Evolutionary conservation across 352 stramenopile genomes (phyloP), one percentile per base, ranked within the genome.

Genomic region (Phytophthora pseudosyringae): DNA sequence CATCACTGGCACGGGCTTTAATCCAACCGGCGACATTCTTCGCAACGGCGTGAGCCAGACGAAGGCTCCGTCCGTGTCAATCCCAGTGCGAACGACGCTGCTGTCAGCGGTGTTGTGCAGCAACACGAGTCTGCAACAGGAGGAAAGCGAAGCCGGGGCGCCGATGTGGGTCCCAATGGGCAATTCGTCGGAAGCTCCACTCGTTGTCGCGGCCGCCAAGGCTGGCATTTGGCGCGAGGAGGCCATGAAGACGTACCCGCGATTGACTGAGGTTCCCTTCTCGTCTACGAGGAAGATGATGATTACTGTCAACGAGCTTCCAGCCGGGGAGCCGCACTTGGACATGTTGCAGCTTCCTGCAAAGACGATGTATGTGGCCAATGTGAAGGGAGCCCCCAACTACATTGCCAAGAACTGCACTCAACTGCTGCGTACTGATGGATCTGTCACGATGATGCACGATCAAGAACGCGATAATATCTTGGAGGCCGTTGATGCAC

Each of bases 231-330:
- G 75, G 75, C 73, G 76, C 9, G 78, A 90, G 1, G 44, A 80
- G 32, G 75, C 59, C 16, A 75, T 74, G 43, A 69, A 67, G 48
- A 74, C 36, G 54, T 88, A 77, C 77, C 88, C 86, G 26, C 78
- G 96, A 58, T 53, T 90, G 1, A 72, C 83, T 13, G 93, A 98
- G 69, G 83, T 98, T 25, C 90, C 95, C 0, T 99, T 99, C 76
- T 97, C 81, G 12, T 98, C 91, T 13, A 89, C 96, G 5, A 77
- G 90, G 39, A 99, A 99, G 74, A 88, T 93, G 72, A 99, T 99
- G 96, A 87, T 89, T 44, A 89, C 78, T 4, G 75, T 90, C 32
- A 90, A 89, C 32, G 68, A 83, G 33, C 36, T 89, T 10, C 67
- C 79, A 9, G 44, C 54, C 2, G 71, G 66, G 0, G 57, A 69